A percentile compares a stretch with the other conserved stretches of the same genome.
These are phyloP conservation scores for Fusarium bactridioides DNA, from an alignment of 2,329 filamentous ascomycete genomes.

Conservation along the genomic window DNA sequence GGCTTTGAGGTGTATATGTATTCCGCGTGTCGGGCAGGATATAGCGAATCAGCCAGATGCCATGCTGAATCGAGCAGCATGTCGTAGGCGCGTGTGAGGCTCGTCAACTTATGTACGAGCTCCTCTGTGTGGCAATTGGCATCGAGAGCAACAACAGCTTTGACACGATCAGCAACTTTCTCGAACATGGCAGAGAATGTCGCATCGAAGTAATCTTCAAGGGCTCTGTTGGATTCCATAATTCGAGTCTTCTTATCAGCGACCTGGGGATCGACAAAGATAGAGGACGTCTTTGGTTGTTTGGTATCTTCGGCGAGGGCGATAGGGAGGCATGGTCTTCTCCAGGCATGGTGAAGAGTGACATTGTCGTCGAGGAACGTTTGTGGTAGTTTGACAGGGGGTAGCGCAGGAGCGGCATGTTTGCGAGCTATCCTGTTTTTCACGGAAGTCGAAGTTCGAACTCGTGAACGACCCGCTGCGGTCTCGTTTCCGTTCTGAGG, in stretches of 20 bases:
- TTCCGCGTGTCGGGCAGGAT: conserved; percentile 46
- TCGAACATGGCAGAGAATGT: conserved; percentile 35
- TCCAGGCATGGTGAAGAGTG: conserved; percentile 35
- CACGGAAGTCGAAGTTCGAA: conserved; percentile 36
- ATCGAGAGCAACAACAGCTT: conserved; percentile 13
- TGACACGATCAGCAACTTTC: conserved; percentile 25
- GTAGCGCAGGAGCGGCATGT: conserved; percentile 52
- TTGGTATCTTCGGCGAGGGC: conserved; percentile 46
- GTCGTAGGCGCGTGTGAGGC: conserved; percentile 41
- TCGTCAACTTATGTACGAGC: conserved; percentile 28
- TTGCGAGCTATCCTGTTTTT: conserved; percentile 46
- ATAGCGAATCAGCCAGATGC: conserved; percentile 47
- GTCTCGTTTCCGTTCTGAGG: conserved; percentile 41
- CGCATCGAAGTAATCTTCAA: conserved; percentile 46
- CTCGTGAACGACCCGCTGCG: conserved; percentile 39
- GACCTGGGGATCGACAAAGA: conserved; percentile 39
- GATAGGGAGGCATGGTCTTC: conserved; percentile 42
- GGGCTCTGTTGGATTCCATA: conserved; percentile 36
- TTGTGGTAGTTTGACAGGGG: conserved; percentile 62
- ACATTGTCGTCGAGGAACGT: conserved; percentile 65
- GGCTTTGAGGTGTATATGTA: conserved; percentile 48
- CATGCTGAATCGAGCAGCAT: conserved; percentile 50
- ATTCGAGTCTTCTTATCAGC: conserved; percentile 33
- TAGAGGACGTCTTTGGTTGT: conserved; percentile 44
- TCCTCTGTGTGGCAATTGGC: conserved; percentile 7